Base-by-base conservation (phyloP, 768 basidiomycete genomes). In the Pulveroboletus sp. region DNA sequence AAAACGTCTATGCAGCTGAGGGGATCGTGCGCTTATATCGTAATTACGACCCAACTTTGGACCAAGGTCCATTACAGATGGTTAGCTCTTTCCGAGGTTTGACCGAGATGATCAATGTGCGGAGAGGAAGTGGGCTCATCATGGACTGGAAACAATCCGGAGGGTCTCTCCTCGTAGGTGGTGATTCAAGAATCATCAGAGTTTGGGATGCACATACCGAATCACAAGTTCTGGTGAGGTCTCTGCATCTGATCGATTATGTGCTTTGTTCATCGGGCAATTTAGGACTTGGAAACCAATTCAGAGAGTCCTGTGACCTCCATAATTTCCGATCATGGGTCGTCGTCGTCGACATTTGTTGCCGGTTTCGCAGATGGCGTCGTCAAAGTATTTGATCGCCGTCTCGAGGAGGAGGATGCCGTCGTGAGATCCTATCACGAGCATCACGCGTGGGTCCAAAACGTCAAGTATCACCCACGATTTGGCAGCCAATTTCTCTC, bases 141-240 rank as follows among this genome's bases (percentile, higher is more conserved):
- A 81, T 88, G 52, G 92, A 95, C 52, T 99, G 96, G 96, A 91
- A 89, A 61, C 95, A 97, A 69, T 76, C 79, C 2, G 78, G 83
- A 24, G 96, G 94, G 0, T 83, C 82, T 26, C 70, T 98, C 31
- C 73, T 97, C n/a, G 83, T 92, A 26, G 90, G 90, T 9, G 96
- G 95, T 2, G 95, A 98, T 69, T 86, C 91, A 33, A 81, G 83
- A 50, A 82, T 85, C 35, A 86, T 99, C 53, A 79, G 92, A 51
- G 77, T 93, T 5, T 99, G 96, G 96, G 94, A 99, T 65, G 95
- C 93, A 8, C 85, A 90, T 56, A 87, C 88, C 2, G 96, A 98
- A 66, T 82, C 77, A 24, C 80, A 83, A 49, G 73, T 84, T 39
- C 65, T 86, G 71, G 90, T 93, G 58, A 55, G 83, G 67, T 32